Conservation (phyloP, 805 yeast genomes). For the Candida takata region DNA sequence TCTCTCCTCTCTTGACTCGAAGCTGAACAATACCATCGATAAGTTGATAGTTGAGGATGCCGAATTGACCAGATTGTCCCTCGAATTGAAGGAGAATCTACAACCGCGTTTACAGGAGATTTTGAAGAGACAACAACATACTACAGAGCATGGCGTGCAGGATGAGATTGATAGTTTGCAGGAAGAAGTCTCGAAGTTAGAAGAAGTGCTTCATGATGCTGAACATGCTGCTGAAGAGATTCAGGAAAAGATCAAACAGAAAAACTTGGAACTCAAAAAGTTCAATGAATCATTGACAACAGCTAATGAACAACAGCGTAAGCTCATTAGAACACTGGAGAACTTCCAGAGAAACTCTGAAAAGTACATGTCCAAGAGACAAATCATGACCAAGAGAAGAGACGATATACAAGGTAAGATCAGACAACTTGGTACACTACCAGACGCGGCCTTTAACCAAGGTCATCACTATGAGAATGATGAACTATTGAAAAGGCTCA, state of each 20-base stretch:
- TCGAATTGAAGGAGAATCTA: conserved; percentile 53
- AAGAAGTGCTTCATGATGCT: conserved; percentile 14
- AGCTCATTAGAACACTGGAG: conserved; percentile 49
- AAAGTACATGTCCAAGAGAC: conserved; percentile 53
- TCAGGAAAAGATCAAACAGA: conserved; percentile 14
- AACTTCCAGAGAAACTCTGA: conserved; percentile 59
- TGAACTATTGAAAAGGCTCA: conserved; percentile 45
- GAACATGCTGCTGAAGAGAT: conserved; percentile 24
- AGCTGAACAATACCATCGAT: conserved; percentile 35
- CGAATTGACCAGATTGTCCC: conserved; percentile 37
- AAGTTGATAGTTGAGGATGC: conserved; percentile 40
- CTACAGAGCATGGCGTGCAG: conserved; percentile 12
- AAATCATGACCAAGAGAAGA: conserved; percentile 51
- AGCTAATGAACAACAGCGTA: conserved; percentile 51
- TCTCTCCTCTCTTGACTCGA: conserved; percentile 32
- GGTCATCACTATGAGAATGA: conserved; percentile 33
- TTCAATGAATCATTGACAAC: conserved; percentile 37
- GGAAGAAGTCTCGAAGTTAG: conserved; percentile 15
- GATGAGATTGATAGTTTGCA: conserved; percentile 22
- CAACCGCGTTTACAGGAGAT: conserved; percentile 44
- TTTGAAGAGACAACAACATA: conserved; percentile 18
- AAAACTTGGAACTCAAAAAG: conserved; percentile 21
- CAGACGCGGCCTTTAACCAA: conserved; percentile 67
- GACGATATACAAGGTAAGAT: conserved; percentile 69
- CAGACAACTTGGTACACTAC: conserved; percentile 79